Base-by-base conservation (phyloP, 179 eudicot genomes). In the Corrigiola litoralis region DNA sequence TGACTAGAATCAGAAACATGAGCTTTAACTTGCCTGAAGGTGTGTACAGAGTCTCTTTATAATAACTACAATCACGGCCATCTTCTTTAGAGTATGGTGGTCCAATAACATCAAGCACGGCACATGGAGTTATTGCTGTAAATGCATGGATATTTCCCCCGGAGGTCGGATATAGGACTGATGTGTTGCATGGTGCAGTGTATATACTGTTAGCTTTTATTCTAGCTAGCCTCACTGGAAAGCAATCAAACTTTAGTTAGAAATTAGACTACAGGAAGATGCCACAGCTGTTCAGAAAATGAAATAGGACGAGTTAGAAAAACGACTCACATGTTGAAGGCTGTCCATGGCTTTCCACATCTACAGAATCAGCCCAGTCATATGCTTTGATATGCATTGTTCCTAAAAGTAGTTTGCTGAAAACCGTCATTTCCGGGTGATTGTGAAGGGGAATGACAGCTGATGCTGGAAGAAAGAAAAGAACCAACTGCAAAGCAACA, bases 381-480 rank as follows among this genome's bases (percentile, higher is more conserved):
- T 77, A 87, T 14, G 94, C 76, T 71, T 87, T 87, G 12, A 80
- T 71, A 58, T 85, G 94, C 81, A 87, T 73, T 36, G 73, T 71
- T 24, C 90, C 94, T 20, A 80, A 65, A 32, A 87, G 80, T 72
- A 87, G 90, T 61, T 87, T 87, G 79, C 77, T 85, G 63, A 85
- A 87, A 73, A 85, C 94, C 4, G 94, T 85, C 90, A 87, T 85
- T 58, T 70, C 89, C 0, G 94, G 94, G 74, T 87, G 94, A 63
- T 87, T 85, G 67, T 87, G 94, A 57, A 87, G 81, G 18, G 94
- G 92, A 65, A 87, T 87, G 59, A 85, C 83, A 44, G 72, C 82
- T n/a, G 72, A 55, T 51, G 86, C 75, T 23, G 96, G 96, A 37
- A 92, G 79, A 73, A 84, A 85, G 79, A 90, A 86, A 29, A 90